phyloP scores from a whole-genome alignment of 257 asterid species.

The Solanum boliviense region DNA sequence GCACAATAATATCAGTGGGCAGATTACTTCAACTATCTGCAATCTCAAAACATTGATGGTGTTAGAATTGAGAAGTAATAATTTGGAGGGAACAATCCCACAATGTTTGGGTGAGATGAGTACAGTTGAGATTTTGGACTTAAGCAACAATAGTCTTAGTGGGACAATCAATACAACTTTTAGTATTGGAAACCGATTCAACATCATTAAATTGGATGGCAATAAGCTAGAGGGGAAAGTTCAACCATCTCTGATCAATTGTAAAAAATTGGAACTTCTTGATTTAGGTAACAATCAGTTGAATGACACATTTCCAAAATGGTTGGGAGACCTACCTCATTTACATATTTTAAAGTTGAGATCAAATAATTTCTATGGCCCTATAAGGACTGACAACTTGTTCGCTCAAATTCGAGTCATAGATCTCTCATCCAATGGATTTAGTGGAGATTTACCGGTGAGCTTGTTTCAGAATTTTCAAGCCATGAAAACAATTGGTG shows the following conservation, averaged over 20 bases:
- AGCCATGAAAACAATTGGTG: neutral
- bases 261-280: neutral
- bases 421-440: neutral
- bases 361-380: neutral
- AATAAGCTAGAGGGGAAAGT: neutral
- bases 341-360: neutral
- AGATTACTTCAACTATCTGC: neutral
- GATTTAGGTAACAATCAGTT: neutral
- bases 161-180: neutral
- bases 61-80: rapidly evolving
- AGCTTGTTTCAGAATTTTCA: neutral
- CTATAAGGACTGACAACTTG: too few species aligned
- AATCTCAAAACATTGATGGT: rapidly evolving
- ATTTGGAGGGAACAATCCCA: neutral
- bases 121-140: rapidly evolving
- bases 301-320: neutral
- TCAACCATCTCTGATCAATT: neutral
- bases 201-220: rapidly evolving
- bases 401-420: too few species aligned
- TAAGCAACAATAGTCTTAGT: neutral
- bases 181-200: rapidly evolving
- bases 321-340: neutral
- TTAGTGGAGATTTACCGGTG: neutral
- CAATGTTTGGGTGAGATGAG: neutral
- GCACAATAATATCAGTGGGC: neutral